Conservation (phyloP, 2,329 filamentous ascomycete genomes). For the Botrytis deweyae region DNA sequence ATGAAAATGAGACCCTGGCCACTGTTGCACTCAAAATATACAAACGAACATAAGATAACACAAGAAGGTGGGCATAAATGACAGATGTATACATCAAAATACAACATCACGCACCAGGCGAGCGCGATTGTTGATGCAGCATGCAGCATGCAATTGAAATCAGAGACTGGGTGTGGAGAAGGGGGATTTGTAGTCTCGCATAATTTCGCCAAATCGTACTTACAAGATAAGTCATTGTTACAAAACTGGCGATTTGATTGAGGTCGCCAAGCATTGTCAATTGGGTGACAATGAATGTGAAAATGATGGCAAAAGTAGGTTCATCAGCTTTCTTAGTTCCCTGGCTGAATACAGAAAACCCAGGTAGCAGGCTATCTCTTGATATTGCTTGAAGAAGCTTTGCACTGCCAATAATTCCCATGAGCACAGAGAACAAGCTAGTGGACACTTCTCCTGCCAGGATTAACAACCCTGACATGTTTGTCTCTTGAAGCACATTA, state of each 20-base stretch:
- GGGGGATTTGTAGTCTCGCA: neutral
- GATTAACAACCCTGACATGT: slow-evolving; percentile 69
- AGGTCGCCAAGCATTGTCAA: slow-evolving; percentile 78
- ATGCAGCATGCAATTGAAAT: neutral
- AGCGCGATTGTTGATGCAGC: too few relatives aligned
- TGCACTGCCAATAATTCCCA: slow-evolving; percentile 82
- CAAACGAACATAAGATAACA: neutral
- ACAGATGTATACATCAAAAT: neutral
- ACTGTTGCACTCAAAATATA: neutral
- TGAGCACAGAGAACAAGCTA: slow-evolving; percentile 79
- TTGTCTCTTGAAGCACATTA: slow-evolving; percentile 81
- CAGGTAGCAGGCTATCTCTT: slow-evolving; percentile 75
- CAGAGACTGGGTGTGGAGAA: neutral
- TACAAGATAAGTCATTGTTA: slow-evolving; percentile 84
- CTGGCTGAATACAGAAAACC: slow-evolving; percentile 70
- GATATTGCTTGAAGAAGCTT: slow-evolving; percentile 83
- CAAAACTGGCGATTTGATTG: slow-evolving; percentile 84
- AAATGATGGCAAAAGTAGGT: slow-evolving; percentile 70
- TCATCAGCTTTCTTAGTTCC: slow-evolving; percentile 72
- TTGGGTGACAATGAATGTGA: slow-evolving; percentile 75
- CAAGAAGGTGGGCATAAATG: neutral
- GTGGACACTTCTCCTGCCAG: slow-evolving; percentile 81
- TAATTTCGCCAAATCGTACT: slow-evolving; percentile 27
- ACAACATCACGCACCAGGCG: neutral
- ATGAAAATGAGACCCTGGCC: neutral